A percentile compares a stretch with the other conserved stretches of the same genome.
Conservation (phyloP, 257 asterid genomes). For the Lithospermum erythrorhizon region DNA sequence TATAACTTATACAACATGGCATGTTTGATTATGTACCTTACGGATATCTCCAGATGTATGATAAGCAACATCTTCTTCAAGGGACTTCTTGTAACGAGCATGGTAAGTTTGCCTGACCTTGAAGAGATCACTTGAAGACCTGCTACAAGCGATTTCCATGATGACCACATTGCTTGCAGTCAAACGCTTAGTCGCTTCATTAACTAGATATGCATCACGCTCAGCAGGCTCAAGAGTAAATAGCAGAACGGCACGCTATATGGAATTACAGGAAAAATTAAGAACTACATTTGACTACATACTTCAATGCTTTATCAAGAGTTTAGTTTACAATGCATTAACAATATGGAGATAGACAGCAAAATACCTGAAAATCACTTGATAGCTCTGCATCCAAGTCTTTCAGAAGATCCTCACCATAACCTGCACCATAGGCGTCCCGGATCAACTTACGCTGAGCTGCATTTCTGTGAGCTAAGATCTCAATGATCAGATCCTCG, state of each 20-base stretch:
- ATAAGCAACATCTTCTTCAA: conserved; percentile 87
- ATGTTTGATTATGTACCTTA: conserved; percentile 34
- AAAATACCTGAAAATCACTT: conserved; percentile 61
- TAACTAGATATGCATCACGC: conserved; percentile 61
- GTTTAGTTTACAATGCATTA: neutral
- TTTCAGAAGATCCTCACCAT: conserved; percentile 74
- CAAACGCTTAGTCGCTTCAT: conserved; percentile 60
- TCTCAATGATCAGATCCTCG: conserved; percentile 48
- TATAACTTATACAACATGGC: neutral
- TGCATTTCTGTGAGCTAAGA: conserved; percentile 79
- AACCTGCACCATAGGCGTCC: conserved; percentile 53
- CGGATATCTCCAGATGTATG: conserved; percentile 71
- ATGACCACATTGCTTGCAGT: conserved; percentile 47
- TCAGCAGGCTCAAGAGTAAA: conserved; percentile 80
- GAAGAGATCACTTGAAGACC: conserved; percentile 55
- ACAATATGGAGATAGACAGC: neutral
- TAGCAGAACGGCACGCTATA: conserved; percentile 52
- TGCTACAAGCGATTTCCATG: conserved; percentile 74
- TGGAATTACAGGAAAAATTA: neutral
- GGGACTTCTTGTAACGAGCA: conserved; percentile 58
- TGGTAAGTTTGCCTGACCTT: conserved; percentile 64
- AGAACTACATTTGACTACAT: neutral
- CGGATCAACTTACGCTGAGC: conserved; percentile 60
- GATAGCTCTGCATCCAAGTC: conserved; percentile 75
- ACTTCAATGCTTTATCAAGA: neutral